Conservation (phyloP, 495 filamentous ascomycete genomes). For the Xylona heveae region DNA sequence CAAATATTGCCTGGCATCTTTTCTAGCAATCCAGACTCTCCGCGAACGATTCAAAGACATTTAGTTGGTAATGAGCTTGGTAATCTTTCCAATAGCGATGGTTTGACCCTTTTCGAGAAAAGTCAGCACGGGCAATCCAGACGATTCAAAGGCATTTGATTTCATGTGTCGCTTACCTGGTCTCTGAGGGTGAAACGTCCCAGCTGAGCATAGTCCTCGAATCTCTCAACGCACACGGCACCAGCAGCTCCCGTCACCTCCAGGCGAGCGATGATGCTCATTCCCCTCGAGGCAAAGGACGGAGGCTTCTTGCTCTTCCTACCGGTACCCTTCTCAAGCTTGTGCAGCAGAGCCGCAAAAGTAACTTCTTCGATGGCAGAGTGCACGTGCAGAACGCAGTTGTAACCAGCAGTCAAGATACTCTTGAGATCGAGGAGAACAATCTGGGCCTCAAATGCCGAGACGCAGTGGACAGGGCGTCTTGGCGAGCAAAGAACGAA, state of each 20-base stretch:
- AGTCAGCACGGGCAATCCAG: conserved; percentile 8
- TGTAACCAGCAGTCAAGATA: conserved; percentile 81
- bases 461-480: conserved; percentile 77
- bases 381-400: conserved; percentile 74
- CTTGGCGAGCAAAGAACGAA: conserved; percentile 90
- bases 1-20: no score
- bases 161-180: conserved; percentile 35
- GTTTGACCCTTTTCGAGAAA: conserved; percentile 53
- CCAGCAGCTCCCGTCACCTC: conserved; percentile 70
- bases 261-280: conserved; percentile 81
- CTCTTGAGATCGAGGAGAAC: conserved; percentile 84
- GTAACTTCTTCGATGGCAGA: conserved; percentile 93
- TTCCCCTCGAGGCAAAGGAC: conserved; percentile 76
- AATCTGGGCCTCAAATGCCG: conserved; percentile 88
- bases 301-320: conserved; percentile 84
- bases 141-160: conserved; percentile 6
- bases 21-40: no score
- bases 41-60: no score
- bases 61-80: conserved; percentile 42
- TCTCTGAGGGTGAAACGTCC: conserved; percentile 90
- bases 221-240: conserved; percentile 76
- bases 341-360: conserved; percentile 69
- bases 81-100: conserved; percentile 92
- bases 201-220: conserved; percentile 84
- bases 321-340: conserved; percentile 88